A percentile compares a stretch with the other conserved stretches of the same genome.
These are phyloP conservation scores for Strigomonas culicis DNA, from an alignment of 208 protist genomes.

Conservation along the genomic window DNA sequence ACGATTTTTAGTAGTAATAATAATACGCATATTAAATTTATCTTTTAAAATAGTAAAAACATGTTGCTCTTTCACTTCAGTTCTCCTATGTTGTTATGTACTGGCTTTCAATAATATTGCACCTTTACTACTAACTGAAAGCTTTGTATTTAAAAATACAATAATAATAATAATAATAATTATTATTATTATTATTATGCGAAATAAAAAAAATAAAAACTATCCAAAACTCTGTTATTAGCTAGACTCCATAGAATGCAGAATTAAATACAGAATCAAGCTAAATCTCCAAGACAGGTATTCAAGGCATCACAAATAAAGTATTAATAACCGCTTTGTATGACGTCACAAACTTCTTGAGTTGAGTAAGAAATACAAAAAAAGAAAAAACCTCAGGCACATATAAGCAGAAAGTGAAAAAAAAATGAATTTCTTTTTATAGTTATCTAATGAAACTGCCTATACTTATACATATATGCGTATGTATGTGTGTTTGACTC, in stretches of 20 bases:
- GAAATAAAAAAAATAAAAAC: slow-evolving; percentile 1
- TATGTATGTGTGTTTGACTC: not conserved
- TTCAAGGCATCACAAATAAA: too few species aligned
- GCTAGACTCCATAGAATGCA: not conserved
- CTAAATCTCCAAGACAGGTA: too few species aligned
- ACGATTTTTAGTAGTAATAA: too few species aligned
- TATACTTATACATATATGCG: not conserved
- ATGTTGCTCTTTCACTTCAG: too few species aligned
- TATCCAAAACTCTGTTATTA: not conserved
- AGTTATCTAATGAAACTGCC: not conserved
- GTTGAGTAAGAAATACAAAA: not conserved
- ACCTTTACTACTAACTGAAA: too few species aligned
- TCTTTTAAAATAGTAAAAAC: too few species aligned
- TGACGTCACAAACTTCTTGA: not conserved
- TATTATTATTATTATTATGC: not conserved
- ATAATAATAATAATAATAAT: not conserved
- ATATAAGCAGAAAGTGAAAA: not conserved
- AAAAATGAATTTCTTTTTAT: not conserved
- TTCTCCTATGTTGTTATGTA: too few species aligned
- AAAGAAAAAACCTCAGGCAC: not conserved
- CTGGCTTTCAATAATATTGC: too few species aligned
- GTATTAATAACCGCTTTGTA: too few species aligned
- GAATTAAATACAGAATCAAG: not conserved
- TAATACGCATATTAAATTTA: too few species aligned
- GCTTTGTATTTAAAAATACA: too few species aligned